These are phyloP conservation scores for Hypholoma sublateritium DNA, from an alignment of 768 basidiomycete genomes.

Conservation along the genomic window DNA sequence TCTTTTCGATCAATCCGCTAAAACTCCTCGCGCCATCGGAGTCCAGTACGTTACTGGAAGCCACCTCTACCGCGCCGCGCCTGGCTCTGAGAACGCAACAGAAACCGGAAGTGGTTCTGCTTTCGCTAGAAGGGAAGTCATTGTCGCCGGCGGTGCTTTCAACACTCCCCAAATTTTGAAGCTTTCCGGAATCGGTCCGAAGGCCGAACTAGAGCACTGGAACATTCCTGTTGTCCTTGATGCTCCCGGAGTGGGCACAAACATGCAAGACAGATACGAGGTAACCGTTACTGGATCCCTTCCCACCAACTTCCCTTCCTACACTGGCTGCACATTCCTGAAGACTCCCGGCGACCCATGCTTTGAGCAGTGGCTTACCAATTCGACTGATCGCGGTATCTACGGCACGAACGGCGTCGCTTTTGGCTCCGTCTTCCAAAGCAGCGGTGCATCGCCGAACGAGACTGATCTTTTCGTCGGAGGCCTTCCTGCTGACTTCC, in stretches of 20 bases:
- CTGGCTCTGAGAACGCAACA: not conserved
- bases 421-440: not conserved
- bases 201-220: not conserved
- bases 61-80: not conserved
- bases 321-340: not conserved
- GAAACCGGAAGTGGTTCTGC: no score
- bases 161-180: not conserved
- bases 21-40: not conserved
- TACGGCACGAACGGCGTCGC: not conserved
- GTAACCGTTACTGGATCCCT: not conserved
- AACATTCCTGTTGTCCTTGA: not conserved
- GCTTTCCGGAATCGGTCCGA: not conserved
- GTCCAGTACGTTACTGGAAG: not conserved
- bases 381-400: not conserved
- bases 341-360: not conserved
- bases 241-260: not conserved
- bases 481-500: not conserved
- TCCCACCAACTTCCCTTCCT: not conserved
- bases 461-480: not conserved
- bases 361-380: not conserved
- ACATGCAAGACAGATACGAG: conserved; percentile 2
- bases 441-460: not conserved
- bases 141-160: not conserved
- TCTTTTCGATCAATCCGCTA: not conserved
- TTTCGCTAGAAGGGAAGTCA: not conserved